Evolutionary conservation across 2,329 filamentous ascomycete species (phyloP).

Genomic region (Penicillium janthinellum): DNA sequence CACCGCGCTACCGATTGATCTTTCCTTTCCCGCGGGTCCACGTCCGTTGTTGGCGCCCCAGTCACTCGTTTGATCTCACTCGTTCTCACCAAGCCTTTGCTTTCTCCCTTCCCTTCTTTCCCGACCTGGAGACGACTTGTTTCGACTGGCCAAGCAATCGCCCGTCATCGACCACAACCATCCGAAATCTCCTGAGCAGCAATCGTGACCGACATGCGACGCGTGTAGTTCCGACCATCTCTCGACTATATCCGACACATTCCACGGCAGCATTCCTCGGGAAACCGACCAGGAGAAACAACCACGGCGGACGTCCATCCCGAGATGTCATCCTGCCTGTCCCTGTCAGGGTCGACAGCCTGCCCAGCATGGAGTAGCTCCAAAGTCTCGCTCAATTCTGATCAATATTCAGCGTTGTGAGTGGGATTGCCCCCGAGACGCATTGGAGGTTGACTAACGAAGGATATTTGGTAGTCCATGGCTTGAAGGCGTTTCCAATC

Average conservation of each 20-base stretch:
- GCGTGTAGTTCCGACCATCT: slow-evolving; percentile 2
- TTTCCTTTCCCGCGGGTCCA: slow-evolving; percentile 24
- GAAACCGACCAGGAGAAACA: neutral
- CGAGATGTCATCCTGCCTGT: slow-evolving; percentile 59
- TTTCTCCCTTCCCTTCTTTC: slow-evolving; percentile 13
- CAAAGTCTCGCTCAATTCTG: slow-evolving; percentile 67
- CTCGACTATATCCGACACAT: slow-evolving; percentile 23
- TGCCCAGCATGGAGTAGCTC: slow-evolving; percentile 74
- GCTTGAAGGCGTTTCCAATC: slow-evolving; percentile 76
- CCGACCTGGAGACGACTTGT: slow-evolving; percentile 13
- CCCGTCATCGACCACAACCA: slow-evolving; percentile 5
- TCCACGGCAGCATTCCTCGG: slow-evolving; percentile 21
- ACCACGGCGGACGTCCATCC: slow-evolving; percentile 29
- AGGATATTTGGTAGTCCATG: slow-evolving; percentile 66
- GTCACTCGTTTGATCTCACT: slow-evolving; percentile 25
- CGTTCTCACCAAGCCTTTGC: slow-evolving; percentile 17
- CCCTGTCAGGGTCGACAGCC: slow-evolving; percentile 67
- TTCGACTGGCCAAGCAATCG: slow-evolving; percentile 18
- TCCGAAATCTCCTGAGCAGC: neutral
- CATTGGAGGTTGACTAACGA: slow-evolving; percentile 29
- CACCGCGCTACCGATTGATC: slow-evolving; percentile 26
- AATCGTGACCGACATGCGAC: slow-evolving; percentile 17
- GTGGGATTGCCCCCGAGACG: slow-evolving; percentile 32
- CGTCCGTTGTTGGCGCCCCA: slow-evolving; percentile 18
- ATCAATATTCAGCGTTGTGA: slow-evolving; percentile 66